Evolutionary conservation across 2,329 filamentous ascomycete species (phyloP).

Genomic region (Lasiodiplodia gonubiensis): DNA sequence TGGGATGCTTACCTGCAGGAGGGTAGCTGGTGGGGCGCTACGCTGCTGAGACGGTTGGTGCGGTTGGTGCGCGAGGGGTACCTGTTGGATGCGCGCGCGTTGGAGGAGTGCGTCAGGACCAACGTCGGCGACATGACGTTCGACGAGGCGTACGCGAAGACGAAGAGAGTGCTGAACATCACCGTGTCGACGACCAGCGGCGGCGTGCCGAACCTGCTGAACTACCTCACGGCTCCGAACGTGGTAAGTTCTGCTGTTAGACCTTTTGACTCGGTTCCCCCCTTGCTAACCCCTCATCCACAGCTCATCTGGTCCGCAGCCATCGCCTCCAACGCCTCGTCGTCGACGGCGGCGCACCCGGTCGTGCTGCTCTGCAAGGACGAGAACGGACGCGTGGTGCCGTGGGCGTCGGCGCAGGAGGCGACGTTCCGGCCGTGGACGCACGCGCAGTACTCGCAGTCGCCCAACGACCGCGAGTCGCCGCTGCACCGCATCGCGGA

Average conservation of each 20-base stretch:
- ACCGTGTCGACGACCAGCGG: constrained; percentile 79
- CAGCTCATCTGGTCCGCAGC: constrained; percentile 82
- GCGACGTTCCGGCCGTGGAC: constrained; percentile 73
- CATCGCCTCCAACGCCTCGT: constrained; percentile 74
- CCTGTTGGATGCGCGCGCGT: constrained; percentile 78
- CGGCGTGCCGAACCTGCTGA: constrained; percentile 82
- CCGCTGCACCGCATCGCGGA: constrained; percentile 76
- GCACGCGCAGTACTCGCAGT: constrained; percentile 42
- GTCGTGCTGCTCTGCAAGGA: constrained; percentile 80
- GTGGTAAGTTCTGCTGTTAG: constrained; percentile 66
- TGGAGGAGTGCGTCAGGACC: constrained; percentile 82
- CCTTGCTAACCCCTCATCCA: constrained; percentile 22
- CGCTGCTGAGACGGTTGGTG: constrained; percentile 67
- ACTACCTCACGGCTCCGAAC: constrained; percentile 91
- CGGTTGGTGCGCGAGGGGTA: constrained; percentile 79
- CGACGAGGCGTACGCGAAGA: constrained; percentile 86
- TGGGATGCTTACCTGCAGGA: constrained; percentile 34
- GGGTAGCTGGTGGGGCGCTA: constrained; percentile 53
- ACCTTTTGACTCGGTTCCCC: not conserved
- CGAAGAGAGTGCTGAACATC: constrained; percentile 88
- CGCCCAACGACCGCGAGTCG: constrained; percentile 69
- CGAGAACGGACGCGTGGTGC: constrained; percentile 71
- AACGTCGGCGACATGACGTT: constrained; percentile 92
- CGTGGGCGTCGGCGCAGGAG: constrained; percentile 69
- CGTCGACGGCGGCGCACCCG: constrained; percentile 68